Conservation (phyloP, 2,329 filamentous ascomycete genomes). For the Ophiostoma perfectum region DNA sequence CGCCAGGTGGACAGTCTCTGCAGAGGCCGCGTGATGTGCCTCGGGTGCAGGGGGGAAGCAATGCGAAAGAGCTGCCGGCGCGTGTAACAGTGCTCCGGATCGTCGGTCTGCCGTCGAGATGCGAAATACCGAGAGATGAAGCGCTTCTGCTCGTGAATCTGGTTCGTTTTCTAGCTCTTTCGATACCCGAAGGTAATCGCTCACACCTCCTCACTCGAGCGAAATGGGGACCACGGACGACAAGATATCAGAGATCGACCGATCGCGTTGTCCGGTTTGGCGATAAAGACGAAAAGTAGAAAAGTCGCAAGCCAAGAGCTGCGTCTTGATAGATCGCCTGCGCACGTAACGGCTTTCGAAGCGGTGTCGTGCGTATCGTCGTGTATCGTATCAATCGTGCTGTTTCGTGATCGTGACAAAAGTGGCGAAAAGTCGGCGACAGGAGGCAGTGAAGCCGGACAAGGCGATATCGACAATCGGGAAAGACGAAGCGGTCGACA, state of each 20-base stretch:
- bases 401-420: neutral
- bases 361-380: conserved; percentile 12
- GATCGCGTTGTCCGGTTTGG: conserved; percentile 6
- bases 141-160: neutral
- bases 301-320: conserved; percentile 1
- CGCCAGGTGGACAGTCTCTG: conserved; percentile 18
- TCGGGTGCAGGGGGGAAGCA: conserved; percentile 6
- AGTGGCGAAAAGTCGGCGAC: conserved; percentile 11
- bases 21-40: conserved; percentile 13
- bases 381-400: conserved; percentile 1
- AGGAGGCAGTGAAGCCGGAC: neutral
- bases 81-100: neutral
- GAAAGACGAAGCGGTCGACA: neutral
- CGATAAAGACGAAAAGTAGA: neutral
- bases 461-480: neutral
- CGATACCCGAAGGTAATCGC: neutral
- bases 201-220: neutral
- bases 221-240: neutral
- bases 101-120: neutral
- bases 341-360: neutral
- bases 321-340: conserved; percentile 9
- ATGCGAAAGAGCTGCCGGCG: neutral
- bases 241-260: neutral
- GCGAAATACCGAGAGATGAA: neutral
- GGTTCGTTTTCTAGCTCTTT: neutral